phyloP scores from a whole-genome alignment of 2,329 filamentous ascomycete genomes.

The Botrytis paeoniae region DNA sequence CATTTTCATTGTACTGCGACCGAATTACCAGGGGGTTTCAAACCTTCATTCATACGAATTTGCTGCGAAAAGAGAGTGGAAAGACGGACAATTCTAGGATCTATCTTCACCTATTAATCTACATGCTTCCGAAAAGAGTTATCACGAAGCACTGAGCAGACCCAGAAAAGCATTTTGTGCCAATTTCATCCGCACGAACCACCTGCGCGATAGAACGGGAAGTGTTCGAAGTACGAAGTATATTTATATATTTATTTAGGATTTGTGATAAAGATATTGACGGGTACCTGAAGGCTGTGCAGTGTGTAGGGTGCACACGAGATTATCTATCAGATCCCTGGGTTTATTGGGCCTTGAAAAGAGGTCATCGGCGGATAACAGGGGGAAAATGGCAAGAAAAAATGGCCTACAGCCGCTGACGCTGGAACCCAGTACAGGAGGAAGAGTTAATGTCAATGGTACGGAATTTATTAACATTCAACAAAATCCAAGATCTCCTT shows the following conservation, averaged over 20 bases:
- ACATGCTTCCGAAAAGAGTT: constrained; percentile 5
- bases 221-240: constrained; percentile 21
- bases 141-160: neutral
- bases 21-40: neutral
- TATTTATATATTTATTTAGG: constrained; percentile 22
- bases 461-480: constrained; percentile 18
- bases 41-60: neutral
- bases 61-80: neutral
- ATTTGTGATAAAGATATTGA: constrained; percentile 24
- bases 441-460: constrained; percentile 21
- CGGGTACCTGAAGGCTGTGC: constrained; percentile 30
- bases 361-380: constrained; percentile 24
- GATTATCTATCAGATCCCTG: constrained; percentile 23
- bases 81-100: neutral
- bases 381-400: constrained; percentile 35
- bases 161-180: constrained; percentile 6
- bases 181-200: constrained; percentile 23
- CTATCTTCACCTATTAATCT: neutral
- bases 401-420: constrained; percentile 36
- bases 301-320: constrained; percentile 24
- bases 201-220: constrained; percentile 19
- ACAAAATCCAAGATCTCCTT: constrained; percentile 28
- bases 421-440: constrained; percentile 24
- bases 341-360: constrained; percentile 14
- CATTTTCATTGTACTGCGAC: neutral